phyloP scores from a whole-genome alignment of 2,329 filamentous ascomycete genomes.

The Dactylellina parvicollis region DNA sequence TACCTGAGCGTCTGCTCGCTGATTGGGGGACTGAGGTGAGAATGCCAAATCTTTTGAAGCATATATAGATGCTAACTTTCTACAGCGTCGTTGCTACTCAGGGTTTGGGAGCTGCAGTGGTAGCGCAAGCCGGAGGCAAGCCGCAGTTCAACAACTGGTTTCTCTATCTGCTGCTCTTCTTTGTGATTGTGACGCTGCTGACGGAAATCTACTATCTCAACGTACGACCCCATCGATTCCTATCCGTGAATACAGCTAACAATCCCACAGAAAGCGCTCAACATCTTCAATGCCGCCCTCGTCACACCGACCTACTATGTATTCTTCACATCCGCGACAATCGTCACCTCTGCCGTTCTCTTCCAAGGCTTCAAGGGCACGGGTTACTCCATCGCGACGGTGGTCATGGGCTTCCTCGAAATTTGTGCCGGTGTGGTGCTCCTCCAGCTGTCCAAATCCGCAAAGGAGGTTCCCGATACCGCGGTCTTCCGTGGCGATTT shows the following conservation, averaged over 20 bases:
- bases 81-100: constrained; percentile 86
- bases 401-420: constrained; percentile 90
- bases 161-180: constrained; percentile 87
- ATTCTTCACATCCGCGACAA: constrained; percentile 95
- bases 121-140: constrained; percentile 82
- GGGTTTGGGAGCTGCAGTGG: constrained; percentile 87
- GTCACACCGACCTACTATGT: constrained; percentile 99
- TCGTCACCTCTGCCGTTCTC: constrained; percentile 89
- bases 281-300: constrained; percentile 93
- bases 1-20: constrained; percentile 96
- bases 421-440: constrained; percentile 94
- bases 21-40: constrained; percentile 79
- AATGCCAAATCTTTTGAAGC: background rate
- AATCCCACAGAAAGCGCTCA: constrained; percentile 85
- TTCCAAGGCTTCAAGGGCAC: constrained; percentile 95
- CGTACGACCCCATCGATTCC: constrained; percentile 67
- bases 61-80: constrained; percentile 5
- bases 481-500: constrained; percentile 92
- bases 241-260: background rate
- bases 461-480: constrained; percentile 94
- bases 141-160: constrained; percentile 98
- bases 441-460: constrained; percentile 95
- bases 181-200: constrained; percentile 86
- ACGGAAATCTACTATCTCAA: constrained; percentile 97
- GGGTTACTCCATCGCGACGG: constrained; percentile 73